Percentiles rank a stretch among this genome's conserved stretches.
phyloP scores from a whole-genome alignment of 345 rosid species.

The Psidium friedrichsthalianum region DNA sequence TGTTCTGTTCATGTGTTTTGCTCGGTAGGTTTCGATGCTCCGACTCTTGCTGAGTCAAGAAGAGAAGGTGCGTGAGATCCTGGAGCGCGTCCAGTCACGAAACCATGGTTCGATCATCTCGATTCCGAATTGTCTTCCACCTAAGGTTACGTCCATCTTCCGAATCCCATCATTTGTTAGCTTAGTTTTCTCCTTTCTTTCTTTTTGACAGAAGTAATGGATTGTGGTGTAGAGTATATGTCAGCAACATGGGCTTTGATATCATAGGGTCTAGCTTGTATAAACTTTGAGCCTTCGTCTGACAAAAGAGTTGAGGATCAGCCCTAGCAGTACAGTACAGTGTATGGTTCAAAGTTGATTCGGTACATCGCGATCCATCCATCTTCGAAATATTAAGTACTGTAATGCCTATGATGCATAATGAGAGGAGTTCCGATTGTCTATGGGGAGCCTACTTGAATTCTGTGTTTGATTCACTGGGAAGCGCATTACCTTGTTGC shows the following conservation, averaged over 20 bases:
- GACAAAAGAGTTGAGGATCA: neutral
- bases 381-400: neutral
- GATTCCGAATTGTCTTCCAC: constrained; percentile 69
- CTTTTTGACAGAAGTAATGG: neutral
- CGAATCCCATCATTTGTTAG: neutral
- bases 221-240: neutral
- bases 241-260: neutral
- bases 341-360: neutral
- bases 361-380: neutral
- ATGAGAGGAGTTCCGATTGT: neutral
- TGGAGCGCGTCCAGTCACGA: constrained; percentile 40
- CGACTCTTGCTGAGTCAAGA: constrained; percentile 74
- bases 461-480: neutral
- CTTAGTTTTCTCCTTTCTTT: neutral
- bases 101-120: constrained; percentile 26
- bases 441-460: neutral
- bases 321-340: neutral
- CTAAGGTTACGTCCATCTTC: constrained; percentile 33
- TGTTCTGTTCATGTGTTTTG: neutral
- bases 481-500: neutral
- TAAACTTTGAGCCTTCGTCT: neutral
- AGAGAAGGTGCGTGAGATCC: constrained; percentile 61
- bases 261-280: neutral
- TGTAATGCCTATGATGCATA: neutral
- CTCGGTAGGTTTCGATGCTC: constrained; percentile 49